Evolutionary conservation across 2,329 filamentous ascomycete genomes (phyloP).

Genomic region (Cladosporium phlei): DNA sequence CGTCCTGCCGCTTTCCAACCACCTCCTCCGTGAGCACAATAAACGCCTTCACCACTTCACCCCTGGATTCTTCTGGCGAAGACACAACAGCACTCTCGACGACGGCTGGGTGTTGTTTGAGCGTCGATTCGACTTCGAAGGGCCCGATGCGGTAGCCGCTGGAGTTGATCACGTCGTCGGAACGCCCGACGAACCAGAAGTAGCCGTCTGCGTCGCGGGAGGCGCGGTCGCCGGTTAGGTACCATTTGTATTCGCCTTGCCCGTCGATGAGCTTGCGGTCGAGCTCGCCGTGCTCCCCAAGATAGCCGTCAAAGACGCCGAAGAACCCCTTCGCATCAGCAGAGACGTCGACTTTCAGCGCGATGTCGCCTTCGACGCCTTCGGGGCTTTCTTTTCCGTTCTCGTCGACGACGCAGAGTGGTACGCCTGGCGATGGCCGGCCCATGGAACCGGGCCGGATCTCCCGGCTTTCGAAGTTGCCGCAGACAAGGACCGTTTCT

Average conservation of each 20-base stretch:
- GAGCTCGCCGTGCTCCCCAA: conserved; percentile 22
- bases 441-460: conserved; percentile 40
- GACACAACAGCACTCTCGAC: conserved; percentile 39
- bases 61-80: conserved; percentile 34
- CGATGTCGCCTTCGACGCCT: conserved; percentile 37
- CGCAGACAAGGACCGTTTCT: conserved; percentile 38
- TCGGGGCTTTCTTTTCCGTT: conserved; percentile 27
- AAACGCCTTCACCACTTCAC: conserved; percentile 41
- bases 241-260: conserved; percentile 22
- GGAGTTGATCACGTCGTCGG: conserved; percentile 64
- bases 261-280: conserved; percentile 18
- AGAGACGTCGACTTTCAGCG: conserved; percentile 25
- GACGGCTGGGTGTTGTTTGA: conserved; percentile 37
- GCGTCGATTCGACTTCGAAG: conserved; percentile 40
- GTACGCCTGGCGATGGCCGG: conserved; percentile 35
- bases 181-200: conserved; percentile 98
- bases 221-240: conserved; percentile 57
- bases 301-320: conserved; percentile 28
- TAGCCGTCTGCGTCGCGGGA: conserved; percentile 94
- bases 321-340: conserved; percentile 22
- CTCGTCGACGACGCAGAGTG: conserved; percentile 32
- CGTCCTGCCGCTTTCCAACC: conserved; percentile 16
- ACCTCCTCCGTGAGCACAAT: conserved; percentile 33
- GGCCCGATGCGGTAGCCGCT: conserved; percentile 39
- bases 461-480: conserved; percentile 33